These are phyloP conservation scores for Sclerotinia subarctica DNA, from an alignment of 2,329 filamentous ascomycete genomes.

Conservation along the genomic window DNA sequence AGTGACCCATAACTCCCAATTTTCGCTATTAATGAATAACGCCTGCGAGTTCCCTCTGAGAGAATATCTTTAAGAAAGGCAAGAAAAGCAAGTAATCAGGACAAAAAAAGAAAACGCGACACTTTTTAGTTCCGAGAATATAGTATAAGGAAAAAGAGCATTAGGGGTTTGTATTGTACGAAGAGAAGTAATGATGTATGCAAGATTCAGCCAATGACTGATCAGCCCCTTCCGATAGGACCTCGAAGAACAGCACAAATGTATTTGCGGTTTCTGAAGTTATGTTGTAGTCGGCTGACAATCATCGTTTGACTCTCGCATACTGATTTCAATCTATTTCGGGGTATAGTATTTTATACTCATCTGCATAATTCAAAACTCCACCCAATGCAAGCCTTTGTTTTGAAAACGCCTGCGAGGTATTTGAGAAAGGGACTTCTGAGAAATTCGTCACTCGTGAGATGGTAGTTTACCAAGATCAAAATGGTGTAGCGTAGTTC, in stretches of 20 bases:
- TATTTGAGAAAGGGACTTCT: neutral
- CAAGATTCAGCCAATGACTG: neutral
- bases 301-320: slow-evolving; percentile 17
- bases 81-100: slow-evolving; percentile 6
- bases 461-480: slow-evolving; percentile 11
- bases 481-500: slow-evolving; percentile 17
- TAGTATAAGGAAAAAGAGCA: neutral
- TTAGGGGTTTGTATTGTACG: neutral
- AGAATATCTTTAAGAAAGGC: neutral
- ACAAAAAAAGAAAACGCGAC: neutral
- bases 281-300: neutral
- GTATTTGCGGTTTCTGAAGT: neutral
- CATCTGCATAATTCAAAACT: slow-evolving; percentile 31
- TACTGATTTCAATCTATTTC: slow-evolving; percentile 34
- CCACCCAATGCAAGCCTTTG: slow-evolving; percentile 34
- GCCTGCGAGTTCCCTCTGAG: neutral
- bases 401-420: slow-evolving; percentile 15
- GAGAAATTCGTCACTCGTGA: slow-evolving; percentile 17
- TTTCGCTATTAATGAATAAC: neutral
- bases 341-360: slow-evolving; percentile 35
- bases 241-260: neutral
- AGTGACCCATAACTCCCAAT: slow-evolving; percentile 4
- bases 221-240: neutral
- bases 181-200: neutral
- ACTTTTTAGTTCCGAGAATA: slow-evolving; percentile 3